Evolutionary conservation across 257 asterid species (phyloP), one percentile per base, ranked within the genome.

Genomic region (Nicotiana tabacum): DNA sequence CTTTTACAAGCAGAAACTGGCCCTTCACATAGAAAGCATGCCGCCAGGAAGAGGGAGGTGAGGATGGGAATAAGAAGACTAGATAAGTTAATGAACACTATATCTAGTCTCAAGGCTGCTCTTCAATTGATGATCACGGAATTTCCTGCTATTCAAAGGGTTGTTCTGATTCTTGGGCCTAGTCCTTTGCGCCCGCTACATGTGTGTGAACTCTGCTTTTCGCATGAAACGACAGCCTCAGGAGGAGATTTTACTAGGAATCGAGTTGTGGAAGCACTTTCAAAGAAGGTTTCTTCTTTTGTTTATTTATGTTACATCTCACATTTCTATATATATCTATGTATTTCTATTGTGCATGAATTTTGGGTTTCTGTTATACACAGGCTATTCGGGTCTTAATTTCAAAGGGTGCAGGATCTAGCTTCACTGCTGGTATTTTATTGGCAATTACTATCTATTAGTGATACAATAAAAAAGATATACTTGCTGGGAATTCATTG

Each of bases 401-500:
- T 76, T 93, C 99, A 16, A 93, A 82, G 86, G 99, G 98, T 76
- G 97, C 90, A 66, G 99, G 99, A 86, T 90, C 98, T 27, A 87
- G 85, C 83, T 93, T 97, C 2, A 88, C 86, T 87, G 83, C 91
- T 9, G 98, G 99, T 96, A 89, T n/a, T 9, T 30, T 66, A 29
- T 24, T 70, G 60, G 43, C 60, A 27, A 51, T 76, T 76, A 51
- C 80, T 76, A 51, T 76, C 29, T 21, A 51, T 48, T 27, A 74
- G 62, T 48, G 29, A 8, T 46, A 24, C 24, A 72, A 13, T 13
- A 7, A 24, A 16, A 48, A 70, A 70, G 37, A 53, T 72, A 72
- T 46, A 24, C 27, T 51, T 24, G 55, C 46, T 76, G 80, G 64
- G 64, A 4, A 51, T 24, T 24, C 64, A 4, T 51, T 51, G 80